These are phyloP conservation scores for Cryphonectria parasitica DNA, from an alignment of 2,329 filamentous ascomycete species.

Conservation along the genomic window DNA sequence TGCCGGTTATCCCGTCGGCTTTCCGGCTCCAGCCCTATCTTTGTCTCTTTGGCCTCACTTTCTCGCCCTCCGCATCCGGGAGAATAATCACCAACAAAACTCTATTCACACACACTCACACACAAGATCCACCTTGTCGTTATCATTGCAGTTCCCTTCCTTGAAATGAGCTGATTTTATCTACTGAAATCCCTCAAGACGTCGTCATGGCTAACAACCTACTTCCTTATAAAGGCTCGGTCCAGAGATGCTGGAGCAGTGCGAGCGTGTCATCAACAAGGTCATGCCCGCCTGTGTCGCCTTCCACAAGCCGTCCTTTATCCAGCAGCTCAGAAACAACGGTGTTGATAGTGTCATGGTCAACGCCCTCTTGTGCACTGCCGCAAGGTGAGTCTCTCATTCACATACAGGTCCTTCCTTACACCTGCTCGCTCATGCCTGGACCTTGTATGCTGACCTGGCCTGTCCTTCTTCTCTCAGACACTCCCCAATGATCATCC, in stretches of 20 bases:
- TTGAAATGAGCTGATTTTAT: neutral
- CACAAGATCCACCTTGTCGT: neutral
- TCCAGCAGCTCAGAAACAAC: conserved; percentile 62
- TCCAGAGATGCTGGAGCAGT: conserved; percentile 61
- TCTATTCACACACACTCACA: neutral
- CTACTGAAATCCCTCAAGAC: neutral
- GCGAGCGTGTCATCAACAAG: conserved; percentile 64
- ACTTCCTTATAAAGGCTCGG: conserved; percentile 46
- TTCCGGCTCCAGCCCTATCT: neutral
- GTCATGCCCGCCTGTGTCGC: conserved; percentile 64
- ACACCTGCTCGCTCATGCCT: neutral
- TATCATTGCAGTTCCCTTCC: neutral
- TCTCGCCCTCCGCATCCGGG: neutral
- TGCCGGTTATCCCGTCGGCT: conserved; percentile 24
- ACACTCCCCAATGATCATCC: conserved; percentile 59
- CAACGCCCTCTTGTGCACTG: conserved; percentile 61
- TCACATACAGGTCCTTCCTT: conserved; percentile 54
- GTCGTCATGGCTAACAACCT: conserved; percentile 11
- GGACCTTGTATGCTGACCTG: neutral
- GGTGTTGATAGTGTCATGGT: conserved; percentile 60
- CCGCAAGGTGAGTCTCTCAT: conserved; percentile 55
- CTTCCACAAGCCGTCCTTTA: conserved; percentile 65
- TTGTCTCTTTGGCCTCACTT: neutral
- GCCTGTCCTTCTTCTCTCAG: conserved; percentile 39
- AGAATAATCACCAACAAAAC: neutral